These are phyloP conservation scores for Trametes hirsuta DNA, from an alignment of 1,284 basidiomycete genomes.

Conservation along the genomic window DNA sequence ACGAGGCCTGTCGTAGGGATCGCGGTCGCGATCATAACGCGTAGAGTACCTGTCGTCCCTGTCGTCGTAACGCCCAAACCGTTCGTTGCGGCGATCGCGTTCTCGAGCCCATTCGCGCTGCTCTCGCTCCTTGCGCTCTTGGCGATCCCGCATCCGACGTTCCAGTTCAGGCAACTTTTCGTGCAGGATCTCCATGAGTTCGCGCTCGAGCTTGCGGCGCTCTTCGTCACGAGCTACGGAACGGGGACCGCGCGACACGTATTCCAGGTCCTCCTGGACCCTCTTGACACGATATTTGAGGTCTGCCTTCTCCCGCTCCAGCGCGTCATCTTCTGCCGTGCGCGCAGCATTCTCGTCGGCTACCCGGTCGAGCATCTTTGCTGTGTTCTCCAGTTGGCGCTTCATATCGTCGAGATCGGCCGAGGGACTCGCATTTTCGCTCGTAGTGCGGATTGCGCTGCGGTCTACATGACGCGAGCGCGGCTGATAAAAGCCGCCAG, in stretches of 20 bases:
- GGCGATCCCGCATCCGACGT: constrained; percentile 80
- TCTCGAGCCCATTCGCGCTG: constrained; percentile 80
- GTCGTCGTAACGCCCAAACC: constrained; percentile 71
- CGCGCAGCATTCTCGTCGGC: constrained; percentile 62
- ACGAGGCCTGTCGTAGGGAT: constrained; percentile 43
- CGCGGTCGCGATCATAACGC: constrained; percentile 43
- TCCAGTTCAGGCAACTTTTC: constrained; percentile 93
- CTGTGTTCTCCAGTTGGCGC: constrained; percentile 82
- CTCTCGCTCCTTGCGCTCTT: constrained; percentile 77
- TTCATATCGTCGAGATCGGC: constrained; percentile 88
- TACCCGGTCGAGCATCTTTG: constrained; percentile 80
- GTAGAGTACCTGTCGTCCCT: constrained; percentile 37
- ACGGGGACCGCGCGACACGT: constrained; percentile 80
- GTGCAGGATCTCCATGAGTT: constrained; percentile 87
- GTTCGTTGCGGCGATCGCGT: constrained; percentile 85
- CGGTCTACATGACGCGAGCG: constrained; percentile 89
- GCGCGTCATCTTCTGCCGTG: constrained; percentile 82
- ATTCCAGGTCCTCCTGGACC: constrained; percentile 93
- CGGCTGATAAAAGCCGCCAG: constrained; percentile 81
- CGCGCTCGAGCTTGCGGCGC: constrained; percentile 85
- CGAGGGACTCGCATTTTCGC: constrained; percentile 70
- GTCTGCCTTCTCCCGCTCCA: constrained; percentile 91
- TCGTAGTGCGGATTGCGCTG: constrained; percentile 76
- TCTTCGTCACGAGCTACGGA: constrained; percentile 84
- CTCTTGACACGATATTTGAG: constrained; percentile 86